Evolutionary conservation across 148 eudicot genomes (phyloP).

Genomic region (Chenopodium berlandieri): DNA sequence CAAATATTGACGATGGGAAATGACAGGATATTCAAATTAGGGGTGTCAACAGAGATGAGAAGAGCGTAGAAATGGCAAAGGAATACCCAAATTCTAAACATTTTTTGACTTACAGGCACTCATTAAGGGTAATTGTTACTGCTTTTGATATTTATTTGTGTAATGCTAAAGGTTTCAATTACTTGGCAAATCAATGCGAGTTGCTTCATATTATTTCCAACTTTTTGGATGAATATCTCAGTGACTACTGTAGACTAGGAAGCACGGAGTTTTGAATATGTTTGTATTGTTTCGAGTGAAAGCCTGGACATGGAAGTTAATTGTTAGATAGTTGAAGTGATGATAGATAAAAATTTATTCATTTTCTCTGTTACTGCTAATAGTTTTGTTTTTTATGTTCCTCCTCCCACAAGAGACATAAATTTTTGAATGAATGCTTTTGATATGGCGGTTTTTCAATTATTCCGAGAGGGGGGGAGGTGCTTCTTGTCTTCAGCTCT

Average conservation of each 20-base stretch:
- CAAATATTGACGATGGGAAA: constrained; percentile 14
- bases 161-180: neutral
- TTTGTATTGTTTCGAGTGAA: neutral
- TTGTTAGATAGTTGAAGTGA: neutral
- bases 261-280: neutral
- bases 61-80: constrained; percentile 72
- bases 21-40: constrained; percentile 88
- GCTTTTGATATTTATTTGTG: constrained; percentile 1
- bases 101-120: constrained; percentile 82
- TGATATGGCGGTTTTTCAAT: neutral
- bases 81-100: constrained; percentile 71
- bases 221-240: neutral
- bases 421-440: neutral
- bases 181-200: neutral
- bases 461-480: neutral
- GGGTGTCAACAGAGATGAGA: constrained; percentile 86
- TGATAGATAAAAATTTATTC: neutral
- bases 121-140: constrained; percentile 65
- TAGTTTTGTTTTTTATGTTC: neutral
- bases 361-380: neutral
- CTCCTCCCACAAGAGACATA: neutral
- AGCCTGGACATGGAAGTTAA: neutral
- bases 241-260: neutral
- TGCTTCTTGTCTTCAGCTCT: neutral
- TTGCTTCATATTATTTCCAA: neutral